Evolutionary conservation across 257 asterid species (phyloP), one percentile per base, ranked within the genome.

Genomic region (Solanum appendiculatum): DNA sequence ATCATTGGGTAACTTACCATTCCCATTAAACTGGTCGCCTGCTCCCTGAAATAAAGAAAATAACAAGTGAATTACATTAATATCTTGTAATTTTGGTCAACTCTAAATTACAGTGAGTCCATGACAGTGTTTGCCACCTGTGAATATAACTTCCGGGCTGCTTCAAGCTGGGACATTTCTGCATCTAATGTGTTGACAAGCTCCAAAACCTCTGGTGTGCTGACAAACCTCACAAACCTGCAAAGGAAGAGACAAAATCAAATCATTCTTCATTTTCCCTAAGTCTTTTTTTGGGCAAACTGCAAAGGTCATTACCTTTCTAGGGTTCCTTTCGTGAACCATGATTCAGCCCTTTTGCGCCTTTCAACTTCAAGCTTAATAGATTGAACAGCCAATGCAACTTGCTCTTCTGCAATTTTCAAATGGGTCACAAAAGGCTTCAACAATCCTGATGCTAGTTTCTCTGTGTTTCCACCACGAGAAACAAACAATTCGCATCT

Each of bases 281-380:
- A 6, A 18, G 14, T 39, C 21, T 68, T 83, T 48, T 40, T 42
- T 51, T 77, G 37, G 75, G 77, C 66, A 82, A 68, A 73, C 20
- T 44, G 86, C 89, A 85, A 88, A 82, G 27, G 54, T 66, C 85
- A 77, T 73, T 89, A 95, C 99, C 98, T 97, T 92, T 97, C 98
- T 33, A 97, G 93, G n/a, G 98, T 95, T 90, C 98, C 99, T 91
- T 94, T 97, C 72, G 98, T 95, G 94, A 97, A 97, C 99, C 99
- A 97, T 72, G 81, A 87, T 84, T 90, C 93, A 60, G 95, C 93
- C 88, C 90, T 94, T 89, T 87, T 92, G 29, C 87, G 86, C 82
- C 92, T 86, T 84, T 92, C 95, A 87, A 90, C 92, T 87, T 96
- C 98, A 88, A 97, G 99, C 94, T 92, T 96, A 85, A 97, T 92